Evolutionary conservation across 345 rosid genomes (phyloP).

Genomic region (Rhizophora mangle): DNA sequence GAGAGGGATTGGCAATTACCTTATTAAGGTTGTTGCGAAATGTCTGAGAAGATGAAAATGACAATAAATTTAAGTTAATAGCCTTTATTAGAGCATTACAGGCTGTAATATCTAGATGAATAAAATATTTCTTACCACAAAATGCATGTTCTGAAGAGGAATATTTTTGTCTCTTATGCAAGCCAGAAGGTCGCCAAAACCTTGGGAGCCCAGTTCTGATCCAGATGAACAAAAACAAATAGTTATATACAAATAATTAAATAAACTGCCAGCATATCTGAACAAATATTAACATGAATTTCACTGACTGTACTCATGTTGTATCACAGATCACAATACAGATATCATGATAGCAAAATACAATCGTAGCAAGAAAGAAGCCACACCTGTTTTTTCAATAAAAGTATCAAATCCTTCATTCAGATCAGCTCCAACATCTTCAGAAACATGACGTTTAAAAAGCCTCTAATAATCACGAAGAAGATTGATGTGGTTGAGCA

Average conservation of each 20-base stretch:
- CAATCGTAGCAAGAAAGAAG: conserved; percentile 3
- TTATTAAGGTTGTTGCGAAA: conserved; percentile 92
- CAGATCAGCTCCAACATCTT: conserved; percentile 87
- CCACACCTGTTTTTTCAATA: conserved; percentile 66
- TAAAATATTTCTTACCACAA: conserved; percentile 62
- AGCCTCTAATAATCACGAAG: conserved; percentile 57
- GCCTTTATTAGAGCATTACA: conserved; percentile 4
- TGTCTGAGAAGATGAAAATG: conserved; percentile 46
- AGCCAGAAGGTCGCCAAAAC: conserved; percentile 82
- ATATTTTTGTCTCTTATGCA: conserved; percentile 80
- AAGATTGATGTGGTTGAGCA: conserved; percentile 18
- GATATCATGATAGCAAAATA: neutral
- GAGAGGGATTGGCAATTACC: conserved; percentile 38
- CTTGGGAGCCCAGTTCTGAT: conserved; percentile 84
- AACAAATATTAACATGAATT: neutral
- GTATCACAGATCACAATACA: neutral
- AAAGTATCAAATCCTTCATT: conserved; percentile 92
- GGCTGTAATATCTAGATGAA: conserved; percentile 14
- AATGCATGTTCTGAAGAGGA: conserved; percentile 87
- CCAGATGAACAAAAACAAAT: conserved; percentile 15
- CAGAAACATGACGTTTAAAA: conserved; percentile 69
- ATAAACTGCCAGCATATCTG: neutral
- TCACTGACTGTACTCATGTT: neutral
- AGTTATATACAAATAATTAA: neutral
- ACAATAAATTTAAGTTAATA: conserved; percentile 26